Evolutionary conservation across 108 stramenopile species (phyloP).

Genomic region (Thalassiosira profunda): DNA sequence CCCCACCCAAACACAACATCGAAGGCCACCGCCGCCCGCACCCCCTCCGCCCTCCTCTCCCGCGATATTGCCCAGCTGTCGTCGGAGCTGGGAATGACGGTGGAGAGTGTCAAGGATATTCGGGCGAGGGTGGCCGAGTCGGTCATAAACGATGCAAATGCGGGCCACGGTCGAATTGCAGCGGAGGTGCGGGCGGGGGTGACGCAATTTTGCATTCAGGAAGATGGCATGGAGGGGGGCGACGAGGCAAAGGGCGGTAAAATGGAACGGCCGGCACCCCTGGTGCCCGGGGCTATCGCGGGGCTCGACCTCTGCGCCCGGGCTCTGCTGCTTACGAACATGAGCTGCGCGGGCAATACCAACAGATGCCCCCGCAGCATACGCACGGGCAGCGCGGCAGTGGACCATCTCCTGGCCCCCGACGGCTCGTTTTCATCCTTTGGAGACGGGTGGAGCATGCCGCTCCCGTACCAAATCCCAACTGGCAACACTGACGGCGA

Average conservation of each 20-base stretch:
- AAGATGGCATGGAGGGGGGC: not conserved
- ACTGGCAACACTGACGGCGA: not conserved
- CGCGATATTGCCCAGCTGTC: constrained; percentile 33
- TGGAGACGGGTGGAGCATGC: constrained; percentile 8
- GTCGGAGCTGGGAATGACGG: constrained; percentile 2
- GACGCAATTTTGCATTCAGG: constrained; percentile 7
- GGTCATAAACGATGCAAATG: constrained; percentile 21
- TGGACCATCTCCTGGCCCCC: constrained; percentile 30
- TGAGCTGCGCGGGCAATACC: not conserved
- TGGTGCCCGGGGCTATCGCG: constrained; percentile 23
- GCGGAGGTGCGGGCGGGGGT: constrained; percentile 7
- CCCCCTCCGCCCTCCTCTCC: constrained; percentile 47
- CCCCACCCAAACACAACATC: too few relatives aligned
- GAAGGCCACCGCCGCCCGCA: constrained; percentile 18
- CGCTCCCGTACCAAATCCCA: constrained; percentile 20
- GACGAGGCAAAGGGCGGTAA: too few relatives aligned
- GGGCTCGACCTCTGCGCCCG: constrained; percentile 35
- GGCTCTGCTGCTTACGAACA: not conserved
- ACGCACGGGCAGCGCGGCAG: constrained; percentile 26
- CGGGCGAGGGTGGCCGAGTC: constrained; percentile 20
- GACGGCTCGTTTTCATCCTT: constrained; percentile 5
- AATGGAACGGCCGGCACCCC: constrained; percentile 17
- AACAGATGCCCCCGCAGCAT: not conserved
- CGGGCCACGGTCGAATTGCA: constrained; percentile 17
- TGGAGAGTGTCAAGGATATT: constrained; percentile 6